These are phyloP conservation scores for Crithidia expoeki DNA, from an alignment of 208 protist species.

Conservation along the genomic window DNA sequence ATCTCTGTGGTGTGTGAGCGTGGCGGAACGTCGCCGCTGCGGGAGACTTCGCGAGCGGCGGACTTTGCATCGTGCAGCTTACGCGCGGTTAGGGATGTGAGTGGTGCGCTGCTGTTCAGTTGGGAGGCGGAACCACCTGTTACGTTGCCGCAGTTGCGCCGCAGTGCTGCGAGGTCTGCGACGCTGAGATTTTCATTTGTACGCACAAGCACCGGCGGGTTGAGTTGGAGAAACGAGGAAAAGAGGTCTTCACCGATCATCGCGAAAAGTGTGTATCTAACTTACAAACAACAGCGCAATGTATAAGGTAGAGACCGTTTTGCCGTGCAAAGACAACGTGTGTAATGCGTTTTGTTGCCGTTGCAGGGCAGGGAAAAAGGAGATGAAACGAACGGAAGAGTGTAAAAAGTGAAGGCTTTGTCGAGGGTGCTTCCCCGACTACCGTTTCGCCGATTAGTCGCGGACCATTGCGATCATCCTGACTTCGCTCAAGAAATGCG, in stretches of 20 bases:
- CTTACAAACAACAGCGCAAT: neutral
- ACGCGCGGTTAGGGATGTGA: conserved; percentile 20
- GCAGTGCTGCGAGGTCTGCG: conserved; percentile 21
- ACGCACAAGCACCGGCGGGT: conserved; percentile 36
- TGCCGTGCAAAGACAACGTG: no score
- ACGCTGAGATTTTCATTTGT: conserved; percentile 8
- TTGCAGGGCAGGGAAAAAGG: no score
- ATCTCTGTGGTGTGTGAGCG: conserved; percentile 19
- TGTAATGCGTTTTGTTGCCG: no score
- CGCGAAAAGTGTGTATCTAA: neutral
- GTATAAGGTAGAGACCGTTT: no score
- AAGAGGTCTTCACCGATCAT: conserved; percentile 13
- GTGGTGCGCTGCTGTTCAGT: neutral
- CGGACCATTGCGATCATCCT: no score
- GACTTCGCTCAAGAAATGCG: no score
- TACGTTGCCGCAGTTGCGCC: neutral
- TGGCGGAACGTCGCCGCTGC: conserved; percentile 6
- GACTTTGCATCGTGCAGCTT: conserved; percentile 37
- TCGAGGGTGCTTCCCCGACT: no score
- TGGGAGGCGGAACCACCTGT: neutral
- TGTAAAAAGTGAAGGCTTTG: no score
- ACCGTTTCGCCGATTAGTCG: no score
- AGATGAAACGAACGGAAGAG: no score
- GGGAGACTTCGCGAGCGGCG: conserved; percentile 20
- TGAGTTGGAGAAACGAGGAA: conserved; percentile 29